Conservation (phyloP, 2,329 filamentous ascomycete genomes). For the Talaromyces sp. region DNA sequence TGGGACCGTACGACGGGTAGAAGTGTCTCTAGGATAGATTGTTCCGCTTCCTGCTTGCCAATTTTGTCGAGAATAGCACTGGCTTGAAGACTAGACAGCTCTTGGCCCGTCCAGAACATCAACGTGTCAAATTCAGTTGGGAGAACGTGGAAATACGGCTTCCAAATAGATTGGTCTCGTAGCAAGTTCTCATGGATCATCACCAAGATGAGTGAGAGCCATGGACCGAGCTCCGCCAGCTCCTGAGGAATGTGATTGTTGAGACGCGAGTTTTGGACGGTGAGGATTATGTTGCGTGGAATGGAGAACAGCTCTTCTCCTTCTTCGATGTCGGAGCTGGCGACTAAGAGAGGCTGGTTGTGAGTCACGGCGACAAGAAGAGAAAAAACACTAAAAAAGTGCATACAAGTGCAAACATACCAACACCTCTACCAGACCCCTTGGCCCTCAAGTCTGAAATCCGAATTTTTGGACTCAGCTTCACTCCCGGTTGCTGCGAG, state of each 20-base stretch:
- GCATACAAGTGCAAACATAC: conserved; percentile 42
- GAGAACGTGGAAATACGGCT: conserved; percentile 71
- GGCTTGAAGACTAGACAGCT: conserved; percentile 69
- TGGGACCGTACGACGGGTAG: conserved; percentile 48
- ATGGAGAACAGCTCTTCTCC: conserved; percentile 79
- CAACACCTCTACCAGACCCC: conserved; percentile 58
- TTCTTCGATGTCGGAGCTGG: conserved; percentile 62
- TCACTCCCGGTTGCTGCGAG: conserved; percentile 44
- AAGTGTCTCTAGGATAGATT: conserved; percentile 59
- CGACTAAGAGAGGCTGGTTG: conserved; percentile 51
- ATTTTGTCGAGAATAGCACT: conserved; percentile 74
- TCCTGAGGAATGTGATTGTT: conserved; percentile 53
- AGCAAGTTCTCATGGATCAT: conserved; percentile 72
- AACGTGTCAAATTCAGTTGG: conserved; percentile 72
- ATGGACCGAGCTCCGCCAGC: conserved; percentile 47
- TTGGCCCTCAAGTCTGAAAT: conserved; percentile 54
- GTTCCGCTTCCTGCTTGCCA: conserved; percentile 66
- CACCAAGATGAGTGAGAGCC: conserved; percentile 65
- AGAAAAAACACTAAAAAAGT: conserved; percentile 12
- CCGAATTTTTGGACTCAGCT: conserved; percentile 54
- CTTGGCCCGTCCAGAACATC: conserved; percentile 78
- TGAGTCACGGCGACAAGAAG: conserved; percentile 18
- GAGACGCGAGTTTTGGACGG: conserved; percentile 66
- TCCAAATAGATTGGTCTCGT: conserved; percentile 63
- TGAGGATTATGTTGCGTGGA: conserved; percentile 67